phyloP scores from a whole-genome alignment of 208 protist genomes.

The Phytomonas sp. region DNA sequence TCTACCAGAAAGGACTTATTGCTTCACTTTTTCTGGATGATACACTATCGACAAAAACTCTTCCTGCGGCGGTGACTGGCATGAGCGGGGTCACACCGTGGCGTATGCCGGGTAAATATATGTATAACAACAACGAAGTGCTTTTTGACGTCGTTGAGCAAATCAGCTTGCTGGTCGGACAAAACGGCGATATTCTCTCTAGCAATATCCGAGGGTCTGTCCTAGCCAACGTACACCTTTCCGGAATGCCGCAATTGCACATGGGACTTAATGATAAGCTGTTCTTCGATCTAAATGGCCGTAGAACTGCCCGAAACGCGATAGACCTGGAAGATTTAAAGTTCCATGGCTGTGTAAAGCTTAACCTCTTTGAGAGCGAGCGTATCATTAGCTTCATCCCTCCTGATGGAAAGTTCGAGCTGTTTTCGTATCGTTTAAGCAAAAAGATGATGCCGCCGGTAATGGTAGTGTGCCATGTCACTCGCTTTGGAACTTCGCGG shows the following conservation, averaged over 20 bases:
- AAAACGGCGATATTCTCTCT: constrained; percentile 90
- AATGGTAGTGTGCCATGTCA: constrained; percentile 81
- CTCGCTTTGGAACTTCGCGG: constrained; percentile 85
- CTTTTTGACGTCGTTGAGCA: constrained; percentile 98
- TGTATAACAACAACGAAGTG: constrained; percentile 96
- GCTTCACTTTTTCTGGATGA: constrained; percentile 32
- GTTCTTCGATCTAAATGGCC: constrained; percentile 49
- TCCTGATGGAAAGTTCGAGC: constrained; percentile 97
- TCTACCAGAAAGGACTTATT: constrained; percentile 88
- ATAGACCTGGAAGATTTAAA: constrained; percentile 95
- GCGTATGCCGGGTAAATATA: constrained; percentile 92
- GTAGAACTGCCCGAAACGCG: constrained; percentile 18
- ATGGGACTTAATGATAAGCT: constrained; percentile 98
- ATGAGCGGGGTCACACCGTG: constrained; percentile 92
- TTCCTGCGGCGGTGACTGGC: constrained; percentile 86
- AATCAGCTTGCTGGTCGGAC: constrained; percentile 94
- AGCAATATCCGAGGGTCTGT: constrained; percentile 93
- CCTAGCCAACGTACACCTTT: constrained; percentile 93
- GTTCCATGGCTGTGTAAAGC: constrained; percentile 98
- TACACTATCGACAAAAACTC: constrained; percentile 14
- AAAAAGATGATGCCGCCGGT: constrained; percentile 90
- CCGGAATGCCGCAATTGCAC: constrained; percentile 97
- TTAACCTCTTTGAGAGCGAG: constrained; percentile 96
- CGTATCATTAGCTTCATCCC: constrained; percentile 93
- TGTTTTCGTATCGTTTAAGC: constrained; percentile 97